Evolutionary conservation across 495 filamentous ascomycete genomes (phyloP), one percentile per base, ranked within the genome.

Genomic region (Penicillium silybi): DNA sequence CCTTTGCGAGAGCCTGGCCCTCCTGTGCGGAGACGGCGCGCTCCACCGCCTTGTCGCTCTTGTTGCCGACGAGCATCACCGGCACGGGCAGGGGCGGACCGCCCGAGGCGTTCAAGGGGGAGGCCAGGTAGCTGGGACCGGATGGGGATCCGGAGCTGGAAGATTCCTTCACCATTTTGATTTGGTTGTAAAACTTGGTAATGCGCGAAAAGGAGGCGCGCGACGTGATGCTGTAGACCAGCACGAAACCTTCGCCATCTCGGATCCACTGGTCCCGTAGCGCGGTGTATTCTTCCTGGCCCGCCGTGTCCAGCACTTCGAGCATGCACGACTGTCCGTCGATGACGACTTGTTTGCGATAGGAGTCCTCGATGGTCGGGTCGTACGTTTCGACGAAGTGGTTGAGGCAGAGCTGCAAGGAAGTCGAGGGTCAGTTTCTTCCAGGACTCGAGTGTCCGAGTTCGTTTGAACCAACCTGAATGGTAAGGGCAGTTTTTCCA

Each of bases 211-310:
- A 97, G 13, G 92, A 97, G 35, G 92, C 89, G 52, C 93, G 84
- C 34, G 91, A 96, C 26, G 92, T 93, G 68, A 98, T 96, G 73
- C 91, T 96, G 79, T 98, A 97, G 40, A 98, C 95, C 46, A 98
- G 79, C 6, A 98, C 87, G 66, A 98, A 97, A 1, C 95, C 93
- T 68, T 98, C 95, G 27, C 93, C 93, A 65, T 97, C 92, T 35
- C 95, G 82, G 62, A 97, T 97, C 93, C 93, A 97, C 74, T 97
- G 93, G 67, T 98, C 93, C 59, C 93, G 80, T 62, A 97, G 77
- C 34, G 95, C 93, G 47, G 92, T 97, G 70, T 98, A 98, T 73
- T 98, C 93, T 73, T 98, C 93, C 71, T 98, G 95, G n/a, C 93
- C 93, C 27, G 93, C 93, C 26, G 95, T 98, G 75, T 98, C 93